Base-by-base conservation (phyloP, 768 basidiomycete species). In the Pilatotrama ljubarskyi region DNA sequence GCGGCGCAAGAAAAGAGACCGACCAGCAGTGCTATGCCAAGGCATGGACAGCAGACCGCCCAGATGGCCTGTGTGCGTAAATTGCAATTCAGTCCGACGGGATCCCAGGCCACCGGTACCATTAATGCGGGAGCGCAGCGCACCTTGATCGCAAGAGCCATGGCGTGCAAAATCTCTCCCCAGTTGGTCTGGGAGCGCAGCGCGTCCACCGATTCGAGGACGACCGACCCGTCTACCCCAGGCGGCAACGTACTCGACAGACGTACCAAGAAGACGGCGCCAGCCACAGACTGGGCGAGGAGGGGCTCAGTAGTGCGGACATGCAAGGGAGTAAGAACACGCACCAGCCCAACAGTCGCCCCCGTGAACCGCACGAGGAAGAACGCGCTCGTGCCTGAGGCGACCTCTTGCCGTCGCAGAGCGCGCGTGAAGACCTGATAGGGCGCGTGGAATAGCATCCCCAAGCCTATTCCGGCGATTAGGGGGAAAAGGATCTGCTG, bases 291-390 rank as follows among this genome's bases (percentile, higher is more conserved):
- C 91, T 93, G 36, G 26, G 8, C 32, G 35, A 10, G 66, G 35
- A 49, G 22, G 42, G 40, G 52, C 36, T 20, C 56, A 51, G 25
- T 32, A 37, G 8, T 41, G 47, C 42, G 59, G 48, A 54, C 29
- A 22, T 54, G 25, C 61, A 43, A 43, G 40, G 41, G 32, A 24
- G 42, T 6, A 29, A 43, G 29, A 50, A 4, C 13, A 70, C 86
- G 66, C 72, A 91, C 91, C 75, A 94, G 73, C 61, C 91, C 91
- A 38, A 88, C 78, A 2, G 91, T 92, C 32, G 91, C 90, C 9
- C 91, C 91, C 37, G 91, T 93, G 74, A 93, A 93, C 43, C 91
- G 82, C 44, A 92, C 90, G 55, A 93, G 79, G 74, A 94, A 93
- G 72, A 93, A 94, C 11, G 90, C 91, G 68, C 90, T 88, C 10